Conservation (phyloP, 352 stramenopile species). For the Phytopythium mirpurense region DNA sequence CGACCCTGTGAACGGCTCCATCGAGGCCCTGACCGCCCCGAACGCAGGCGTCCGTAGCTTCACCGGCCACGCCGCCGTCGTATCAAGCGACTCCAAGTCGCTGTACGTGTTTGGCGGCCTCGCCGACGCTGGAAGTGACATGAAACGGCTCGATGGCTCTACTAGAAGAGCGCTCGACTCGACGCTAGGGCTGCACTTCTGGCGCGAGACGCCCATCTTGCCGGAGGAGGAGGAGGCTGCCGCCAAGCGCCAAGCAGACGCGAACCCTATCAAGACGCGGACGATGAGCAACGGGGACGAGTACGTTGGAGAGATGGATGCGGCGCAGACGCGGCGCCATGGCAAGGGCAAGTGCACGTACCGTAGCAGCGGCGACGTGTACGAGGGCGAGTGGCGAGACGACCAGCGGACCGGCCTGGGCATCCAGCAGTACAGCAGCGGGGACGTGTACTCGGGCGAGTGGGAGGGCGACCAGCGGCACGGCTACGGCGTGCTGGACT, state of each 20-base stretch:
- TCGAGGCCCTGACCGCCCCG: conserved; percentile 25
- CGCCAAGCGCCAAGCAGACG: conserved; percentile 13
- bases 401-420: conserved; percentile 45
- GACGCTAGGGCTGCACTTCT: conserved; percentile 52
- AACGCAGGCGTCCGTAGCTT: conserved; percentile 34
- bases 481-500: conserved; percentile 45
- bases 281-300: conserved; percentile 53
- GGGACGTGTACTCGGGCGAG: conserved; percentile 43
- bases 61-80: conserved; percentile 35
- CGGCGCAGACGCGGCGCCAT: conserved; percentile 27
- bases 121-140: conserved; percentile 4
- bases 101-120: conserved; percentile 59
- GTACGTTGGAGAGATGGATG: conserved; percentile 64
- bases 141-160: conserved; percentile 8
- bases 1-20: conserved; percentile 18
- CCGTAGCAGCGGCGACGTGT: conserved; percentile 35
- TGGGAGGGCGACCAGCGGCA: conserved; percentile 47
- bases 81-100: conserved; percentile 31
- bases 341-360: conserved; percentile 64
- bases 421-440: conserved; percentile 42
- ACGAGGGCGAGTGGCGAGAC: conserved; percentile 64
- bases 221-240: conserved; percentile 24
- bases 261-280: conserved; percentile 40
- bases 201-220: conserved; percentile 36
- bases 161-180: conserved; percentile 29